Evolutionary conservation across 1,284 basidiomycete genomes (phyloP), one percentile per base, ranked within the genome.

Genomic region (Microbotryomycetes sp.): DNA sequence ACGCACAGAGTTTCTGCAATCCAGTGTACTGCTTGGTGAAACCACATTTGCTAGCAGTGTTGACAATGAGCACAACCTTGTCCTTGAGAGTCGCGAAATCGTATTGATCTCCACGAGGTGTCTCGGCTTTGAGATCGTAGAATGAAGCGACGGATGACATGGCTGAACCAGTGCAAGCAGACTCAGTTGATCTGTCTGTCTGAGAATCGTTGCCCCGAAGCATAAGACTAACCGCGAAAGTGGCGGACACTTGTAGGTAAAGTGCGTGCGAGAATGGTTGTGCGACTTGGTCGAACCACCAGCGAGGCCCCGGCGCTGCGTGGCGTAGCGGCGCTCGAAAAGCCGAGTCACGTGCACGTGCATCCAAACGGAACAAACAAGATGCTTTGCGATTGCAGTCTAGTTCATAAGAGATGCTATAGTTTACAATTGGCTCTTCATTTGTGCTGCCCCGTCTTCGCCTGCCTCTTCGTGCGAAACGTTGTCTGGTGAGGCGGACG

Each of bases 31-130:
- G 62, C 25, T 58, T 51, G 3, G 68, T 68, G 59, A 69, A 68
- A 4, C 68, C 68, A 32, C 68, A 72, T 70, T 80, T 79, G 62
- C 77, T 78, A 3, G 81, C 81, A 3, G 79, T 80, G 74, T 81
- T 81, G 68, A 81, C 77, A 66, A 81, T 77, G 49, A 82, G 72
- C 26, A 80, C 79, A 56, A 78, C 77, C 70, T 82, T 81, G 70
- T 79, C 80, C 66, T 79, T 78, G 67, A 79, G 67, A 59, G 75
- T 69, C 54, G 61, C 56, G 23, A 69, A 65, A 23, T 57, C 53
- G 51, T 59, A 54, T 25, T 36, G 54, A 9, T 56, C 6, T 4
- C 67, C 64, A 30, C 71, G 73, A 4, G 77, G 77, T 60, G 77
- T 65, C 30, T 68, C 65, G 12, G 77, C 76, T 64, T 75, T 73